These are phyloP conservation scores for Glutinoglossum americanum DNA, from an alignment of 495 filamentous ascomycete species.

Conservation along the genomic window DNA sequence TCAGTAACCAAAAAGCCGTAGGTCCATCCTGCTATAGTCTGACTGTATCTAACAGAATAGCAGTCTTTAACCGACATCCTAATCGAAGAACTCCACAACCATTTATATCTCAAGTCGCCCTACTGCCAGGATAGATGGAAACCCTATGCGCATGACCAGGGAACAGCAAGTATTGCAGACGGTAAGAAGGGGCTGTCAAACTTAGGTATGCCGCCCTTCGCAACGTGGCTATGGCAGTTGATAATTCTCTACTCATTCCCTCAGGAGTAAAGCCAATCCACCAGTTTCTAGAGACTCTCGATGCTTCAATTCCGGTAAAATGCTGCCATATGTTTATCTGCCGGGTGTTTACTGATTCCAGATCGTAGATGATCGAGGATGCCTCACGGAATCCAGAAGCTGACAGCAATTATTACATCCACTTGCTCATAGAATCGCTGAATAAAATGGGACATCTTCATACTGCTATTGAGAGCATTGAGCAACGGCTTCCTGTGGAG, in stretches of 20 bases:
- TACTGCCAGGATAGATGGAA: slow-evolving; percentile 96
- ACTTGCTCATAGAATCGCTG: slow-evolving; percentile 66
- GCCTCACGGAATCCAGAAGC: slow-evolving; percentile 78
- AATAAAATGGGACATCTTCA: slow-evolving; percentile 75
- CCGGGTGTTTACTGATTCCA: neutral
- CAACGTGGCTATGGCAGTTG: neutral
- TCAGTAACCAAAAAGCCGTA: slow-evolving; percentile 74
- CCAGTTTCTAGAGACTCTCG: slow-evolving; percentile 55
- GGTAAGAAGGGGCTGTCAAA: neutral
- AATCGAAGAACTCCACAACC: slow-evolving; percentile 89
- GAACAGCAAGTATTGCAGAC: neutral
- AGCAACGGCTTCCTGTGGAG: slow-evolving; percentile 84
- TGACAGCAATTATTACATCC: slow-evolving; percentile 84
- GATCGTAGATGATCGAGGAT: slow-evolving; percentile 54
- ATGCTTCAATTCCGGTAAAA: slow-evolving; percentile 30
- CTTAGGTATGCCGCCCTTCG: neutral
- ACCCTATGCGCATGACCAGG: slow-evolving; percentile 5
- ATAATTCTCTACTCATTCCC: neutral
- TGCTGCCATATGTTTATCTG: no score
- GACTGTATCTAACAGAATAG: neutral
- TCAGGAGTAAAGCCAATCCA: slow-evolving; percentile 28
- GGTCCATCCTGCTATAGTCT: neutral
- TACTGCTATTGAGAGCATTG: slow-evolving; percentile 66
- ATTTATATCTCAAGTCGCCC: slow-evolving; percentile 89
- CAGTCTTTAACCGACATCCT: slow-evolving; percentile 75